Percentiles rank a stretch among this genome's conserved stretches.
Conservation (phyloP, 2,329 filamentous ascomycete species). For the Diaporthe citrichinensis region DNA sequence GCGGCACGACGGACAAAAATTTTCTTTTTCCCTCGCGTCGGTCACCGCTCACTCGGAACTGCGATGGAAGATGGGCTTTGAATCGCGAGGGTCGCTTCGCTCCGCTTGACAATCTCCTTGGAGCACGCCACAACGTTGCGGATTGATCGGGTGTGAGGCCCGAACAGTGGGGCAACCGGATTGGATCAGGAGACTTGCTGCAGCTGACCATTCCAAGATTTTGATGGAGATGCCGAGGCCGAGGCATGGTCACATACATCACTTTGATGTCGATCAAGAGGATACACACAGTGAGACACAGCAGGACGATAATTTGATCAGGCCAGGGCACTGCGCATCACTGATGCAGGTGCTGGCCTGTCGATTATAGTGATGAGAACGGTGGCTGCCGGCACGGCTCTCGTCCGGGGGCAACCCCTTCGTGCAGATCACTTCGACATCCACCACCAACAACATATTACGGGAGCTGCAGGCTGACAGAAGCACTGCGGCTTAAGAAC, state of each 20-base stretch:
- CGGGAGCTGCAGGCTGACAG: background rate
- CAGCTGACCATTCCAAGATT: slow-evolving; percentile 17
- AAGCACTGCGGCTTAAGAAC: background rate
- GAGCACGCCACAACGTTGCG: background rate
- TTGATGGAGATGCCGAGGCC: background rate
- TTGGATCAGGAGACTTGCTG: background rate
- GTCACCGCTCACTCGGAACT: slow-evolving; percentile 24
- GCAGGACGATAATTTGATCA: background rate
- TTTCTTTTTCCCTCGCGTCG: background rate
- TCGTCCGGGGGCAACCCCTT: background rate
- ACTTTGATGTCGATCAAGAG: slow-evolving; percentile 15
- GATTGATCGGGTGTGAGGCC: slow-evolving; percentile 1
- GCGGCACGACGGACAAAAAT: background rate
- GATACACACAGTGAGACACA: background rate
- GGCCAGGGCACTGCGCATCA: background rate
- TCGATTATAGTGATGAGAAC: background rate
- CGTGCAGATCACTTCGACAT: background rate
- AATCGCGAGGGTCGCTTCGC: background rate
- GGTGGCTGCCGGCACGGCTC: background rate
- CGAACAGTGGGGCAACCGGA: background rate
- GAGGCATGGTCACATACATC: slow-evolving; percentile 35
- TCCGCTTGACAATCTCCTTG: background rate
- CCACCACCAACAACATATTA: background rate
- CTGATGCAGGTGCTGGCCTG: background rate
- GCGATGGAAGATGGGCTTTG: background rate